Base-by-base conservation (phyloP, 1,139 yeast species). In the Lodderomyces oxycetoniae region DNA sequence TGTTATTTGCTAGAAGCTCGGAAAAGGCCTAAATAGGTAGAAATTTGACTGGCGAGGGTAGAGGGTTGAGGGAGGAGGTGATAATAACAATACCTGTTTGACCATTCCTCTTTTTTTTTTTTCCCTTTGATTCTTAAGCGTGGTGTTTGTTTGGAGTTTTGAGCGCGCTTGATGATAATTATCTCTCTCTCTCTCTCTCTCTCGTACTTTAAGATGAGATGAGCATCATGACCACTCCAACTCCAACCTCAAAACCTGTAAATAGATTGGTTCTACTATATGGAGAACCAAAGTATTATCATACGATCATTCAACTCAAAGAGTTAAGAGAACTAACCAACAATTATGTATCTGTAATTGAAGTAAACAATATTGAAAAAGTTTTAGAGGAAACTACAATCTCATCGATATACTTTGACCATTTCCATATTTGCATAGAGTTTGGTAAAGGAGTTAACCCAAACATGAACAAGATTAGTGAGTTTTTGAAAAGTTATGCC, bases 401-500 rank as follows among this genome's bases (percentile, higher is more conserved):
- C 10, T 36, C 46, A 5, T 42, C 48, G 26, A 46, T 47, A 9
- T 42, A 31, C n/a, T 64, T 51, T 38, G 50, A 57, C 22, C 49
- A 45, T 35, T 40, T 65, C 29, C 63, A 61, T 38, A 52, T 67
- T 28, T 60, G 64, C 40, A 47, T 66, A 10, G 68, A 62, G 38
- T 60, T 63, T 40, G 56, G 52, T 38, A 59, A 53, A 26, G 54
- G 55, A 12, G 61, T 61, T 39, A 58, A 53, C 20, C 28, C 33
- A 4, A 52, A 54, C 33, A 36, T 63, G 34, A 47, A 46, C 12
- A 44, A 39, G 23, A 42, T 60, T 13, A 44, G 38, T 21, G 46
- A 46, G 3, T 61, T 61, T 35, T 43, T 66, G 5, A 50, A 44
- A 8, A 28, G 40, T 2, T 43, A 56, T 24, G 38, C 47, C 8